A percentile compares a stretch with the other conserved stretches of the same genome.
These are phyloP conservation scores for Candida sphagnicola DNA, from an alignment of 805 yeast species.

Conservation along the genomic window DNA sequence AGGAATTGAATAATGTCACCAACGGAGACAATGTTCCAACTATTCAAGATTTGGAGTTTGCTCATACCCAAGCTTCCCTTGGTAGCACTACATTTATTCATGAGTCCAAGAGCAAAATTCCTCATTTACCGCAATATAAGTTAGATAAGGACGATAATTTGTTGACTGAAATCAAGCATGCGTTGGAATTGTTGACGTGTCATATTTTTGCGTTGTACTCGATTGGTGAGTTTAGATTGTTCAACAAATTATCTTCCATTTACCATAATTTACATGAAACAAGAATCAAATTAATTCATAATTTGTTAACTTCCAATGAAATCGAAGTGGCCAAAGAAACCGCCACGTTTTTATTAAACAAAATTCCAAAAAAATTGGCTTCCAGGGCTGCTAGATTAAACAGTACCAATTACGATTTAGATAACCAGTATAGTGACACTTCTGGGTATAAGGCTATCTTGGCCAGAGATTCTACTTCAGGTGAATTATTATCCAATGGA, in stretches of 20 bases:
- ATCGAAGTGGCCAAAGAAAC: slow-evolving; percentile 43
- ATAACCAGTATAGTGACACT: slow-evolving; percentile 42
- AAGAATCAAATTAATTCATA: slow-evolving; percentile 48
- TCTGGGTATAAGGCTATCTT: slow-evolving; percentile 66
- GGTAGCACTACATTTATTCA: slow-evolving; percentile 7
- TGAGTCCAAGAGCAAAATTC: slow-evolving; percentile 20
- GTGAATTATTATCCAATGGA: slow-evolving; percentile 45
- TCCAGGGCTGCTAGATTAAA: slow-evolving; percentile 38
- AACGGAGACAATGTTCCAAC: slow-evolving; percentile 26
- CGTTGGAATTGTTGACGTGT: slow-evolving; percentile 53
- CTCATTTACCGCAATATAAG: slow-evolving; percentile 53
- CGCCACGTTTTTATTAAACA: slow-evolving; percentile 50
- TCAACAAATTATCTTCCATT: slow-evolving; percentile 48
- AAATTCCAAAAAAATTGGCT: slow-evolving; percentile 57
- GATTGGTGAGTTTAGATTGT: slow-evolving; percentile 63
- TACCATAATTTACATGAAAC: slow-evolving; percentile 58
- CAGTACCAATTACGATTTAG: slow-evolving; percentile 36
- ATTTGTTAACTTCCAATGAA: slow-evolving; percentile 55
- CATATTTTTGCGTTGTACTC: slow-evolving; percentile 71
- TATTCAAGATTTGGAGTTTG: slow-evolving; percentile 27
- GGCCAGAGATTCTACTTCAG: slow-evolving; percentile 58
- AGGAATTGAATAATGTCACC: slow-evolving; percentile 24
- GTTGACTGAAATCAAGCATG: slow-evolving; percentile 49
- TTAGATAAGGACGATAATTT: slow-evolving; percentile 32
- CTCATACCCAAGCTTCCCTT: slow-evolving; percentile 19